phyloP scores from a whole-genome alignment of 306 rosid genomes.

The Lathyrus aphaca region DNA sequence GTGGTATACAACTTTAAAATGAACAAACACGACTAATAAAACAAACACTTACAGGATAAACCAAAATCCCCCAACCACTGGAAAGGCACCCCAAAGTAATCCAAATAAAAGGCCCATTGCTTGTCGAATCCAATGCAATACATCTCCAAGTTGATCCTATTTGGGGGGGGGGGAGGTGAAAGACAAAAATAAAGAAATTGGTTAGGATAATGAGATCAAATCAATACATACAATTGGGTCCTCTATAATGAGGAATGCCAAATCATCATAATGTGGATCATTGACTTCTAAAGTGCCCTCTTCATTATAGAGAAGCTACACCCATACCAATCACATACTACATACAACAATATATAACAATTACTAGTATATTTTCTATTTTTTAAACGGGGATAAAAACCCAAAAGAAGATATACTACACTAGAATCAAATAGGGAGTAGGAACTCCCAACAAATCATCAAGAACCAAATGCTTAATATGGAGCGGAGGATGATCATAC shows the following conservation, averaged over 20 bases:
- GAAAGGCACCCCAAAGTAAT: conserved; percentile 85
- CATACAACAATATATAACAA: background rate
- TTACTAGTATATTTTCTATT: background rate
- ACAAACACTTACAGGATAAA: conserved; percentile 74
- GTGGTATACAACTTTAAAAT: conserved; percentile 9
- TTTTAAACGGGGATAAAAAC: background rate
- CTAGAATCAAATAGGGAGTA: background rate
- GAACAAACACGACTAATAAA: background rate
- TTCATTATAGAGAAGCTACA: background rate
- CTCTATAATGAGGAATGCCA: background rate
- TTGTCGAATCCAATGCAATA: conserved; percentile 98
- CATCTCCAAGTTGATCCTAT: conserved; percentile 97
- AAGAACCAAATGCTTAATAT: background rate
- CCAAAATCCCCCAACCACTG: conserved; percentile 96
- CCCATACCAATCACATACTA: background rate
- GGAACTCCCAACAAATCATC: background rate
- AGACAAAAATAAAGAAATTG: conserved; percentile 12
- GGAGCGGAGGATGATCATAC: background rate
- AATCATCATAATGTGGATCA: background rate
- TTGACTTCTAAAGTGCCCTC: background rate
- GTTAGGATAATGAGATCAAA: conserved; percentile 13
- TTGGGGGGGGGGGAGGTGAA: background rate
- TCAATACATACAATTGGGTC: background rate
- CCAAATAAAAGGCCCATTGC: conserved; percentile 72
- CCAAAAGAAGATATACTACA: background rate